Evolutionary conservation across 1,284 basidiomycete genomes (phyloP).

Genomic region (Marasmius oreades): DNA sequence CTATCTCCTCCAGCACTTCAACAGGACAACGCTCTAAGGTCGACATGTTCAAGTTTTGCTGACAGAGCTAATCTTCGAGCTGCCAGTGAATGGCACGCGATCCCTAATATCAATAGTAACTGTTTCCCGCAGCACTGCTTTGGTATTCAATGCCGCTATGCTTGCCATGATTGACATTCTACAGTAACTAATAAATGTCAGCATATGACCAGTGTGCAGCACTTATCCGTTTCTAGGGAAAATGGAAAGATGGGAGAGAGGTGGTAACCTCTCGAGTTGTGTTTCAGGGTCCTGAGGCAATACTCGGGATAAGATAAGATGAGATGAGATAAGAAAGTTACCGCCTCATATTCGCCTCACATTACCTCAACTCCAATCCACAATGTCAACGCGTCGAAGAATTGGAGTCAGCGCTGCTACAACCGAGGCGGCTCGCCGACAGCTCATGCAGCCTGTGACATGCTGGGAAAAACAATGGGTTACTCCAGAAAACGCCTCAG

Average conservation of each 20-base stretch:
- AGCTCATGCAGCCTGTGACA: slow-evolving; percentile 76
- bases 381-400: slow-evolving; percentile 67
- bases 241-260: too few relatives aligned
- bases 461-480: slow-evolving; percentile 76
- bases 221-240: too few relatives aligned
- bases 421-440: slow-evolving; percentile 72
- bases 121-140: too few relatives aligned
- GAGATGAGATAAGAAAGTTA: too few relatives aligned
- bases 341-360: neutral
- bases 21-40: neutral
- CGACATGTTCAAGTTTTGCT: neutral
- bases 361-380: neutral
- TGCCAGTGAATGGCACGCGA: neutral
- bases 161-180: too few relatives aligned
- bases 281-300: too few relatives aligned
- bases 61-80: neutral
- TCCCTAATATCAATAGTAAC: neutral
- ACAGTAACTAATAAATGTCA: too few relatives aligned
- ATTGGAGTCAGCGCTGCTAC: slow-evolving; percentile 72
- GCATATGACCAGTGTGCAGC: too few relatives aligned
- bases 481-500: slow-evolving; percentile 45
- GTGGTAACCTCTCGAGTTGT: too few relatives aligned
- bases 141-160: too few relatives aligned
- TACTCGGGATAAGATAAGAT: too few relatives aligned
- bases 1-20: neutral